These are phyloP conservation scores for Periconia sp. DNA, from an alignment of 2,329 filamentous ascomycete genomes.

Conservation along the genomic window DNA sequence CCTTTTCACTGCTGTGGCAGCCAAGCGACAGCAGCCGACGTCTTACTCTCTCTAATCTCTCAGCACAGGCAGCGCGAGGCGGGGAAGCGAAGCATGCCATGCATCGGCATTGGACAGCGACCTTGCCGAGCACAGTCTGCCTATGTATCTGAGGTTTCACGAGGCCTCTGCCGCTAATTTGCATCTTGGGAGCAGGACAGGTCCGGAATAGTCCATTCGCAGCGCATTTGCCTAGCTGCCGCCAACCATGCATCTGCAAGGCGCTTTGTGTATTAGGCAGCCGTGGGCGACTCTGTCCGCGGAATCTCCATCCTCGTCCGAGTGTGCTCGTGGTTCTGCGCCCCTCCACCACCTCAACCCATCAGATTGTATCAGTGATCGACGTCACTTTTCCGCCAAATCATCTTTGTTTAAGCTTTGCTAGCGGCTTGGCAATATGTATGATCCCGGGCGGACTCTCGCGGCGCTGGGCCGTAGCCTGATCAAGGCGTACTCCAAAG, in stretches of 20 bases:
- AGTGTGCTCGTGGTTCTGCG: not conserved
- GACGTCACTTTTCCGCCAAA: conserved; percentile 12
- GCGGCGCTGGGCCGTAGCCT: no score
- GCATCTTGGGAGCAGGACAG: no score
- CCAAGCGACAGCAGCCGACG: no score
- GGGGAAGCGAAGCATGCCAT: not conserved
- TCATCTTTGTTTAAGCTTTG: conserved; percentile 11
- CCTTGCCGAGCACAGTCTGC: conserved; percentile 2
- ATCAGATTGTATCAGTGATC: conserved; percentile 19
- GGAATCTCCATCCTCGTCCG: conserved; percentile 3
- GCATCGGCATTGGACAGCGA: conserved; percentile 1
- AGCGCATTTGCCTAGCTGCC: not conserved
- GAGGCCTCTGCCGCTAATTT: not conserved
- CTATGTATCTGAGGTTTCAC: conserved; percentile 2
- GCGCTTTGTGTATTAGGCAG: not conserved
- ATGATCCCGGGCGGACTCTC: conserved; percentile 4
- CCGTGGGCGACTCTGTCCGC: not conserved
- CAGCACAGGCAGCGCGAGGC: not conserved
- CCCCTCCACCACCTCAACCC: conserved; percentile 4
- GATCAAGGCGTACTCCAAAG: no score
- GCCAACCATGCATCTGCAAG: not conserved
- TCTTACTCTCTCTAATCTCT: no score
- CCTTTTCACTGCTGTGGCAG: not conserved
- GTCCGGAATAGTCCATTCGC: not conserved
- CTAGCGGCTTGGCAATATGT: conserved; percentile 14